phyloP scores from a whole-genome alignment of 2,329 filamentous ascomycete species.

The Cladosporium sp. region DNA sequence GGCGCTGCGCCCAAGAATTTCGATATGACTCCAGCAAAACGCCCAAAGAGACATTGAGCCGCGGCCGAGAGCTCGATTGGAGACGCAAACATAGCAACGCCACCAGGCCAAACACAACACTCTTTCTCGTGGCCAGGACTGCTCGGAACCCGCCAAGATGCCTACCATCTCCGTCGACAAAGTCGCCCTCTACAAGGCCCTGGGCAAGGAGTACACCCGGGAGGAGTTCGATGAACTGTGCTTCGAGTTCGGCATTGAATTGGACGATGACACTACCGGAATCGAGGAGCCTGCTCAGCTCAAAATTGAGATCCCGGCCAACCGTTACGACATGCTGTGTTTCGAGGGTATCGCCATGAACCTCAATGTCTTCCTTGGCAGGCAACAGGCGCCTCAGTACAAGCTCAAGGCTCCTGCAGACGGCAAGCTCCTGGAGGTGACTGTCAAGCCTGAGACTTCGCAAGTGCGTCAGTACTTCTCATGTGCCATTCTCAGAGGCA shows the following conservation, averaged over 20 bases:
- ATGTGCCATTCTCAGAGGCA: conserved; percentile 80
- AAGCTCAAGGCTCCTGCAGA: conserved; percentile 66
- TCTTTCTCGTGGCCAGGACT: neutral
- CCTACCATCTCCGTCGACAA: conserved; percentile 97
- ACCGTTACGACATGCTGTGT: conserved; percentile 88
- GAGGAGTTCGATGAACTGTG: conserved; percentile 95
- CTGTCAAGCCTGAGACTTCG: conserved; percentile 61
- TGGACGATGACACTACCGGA: conserved; percentile 89
- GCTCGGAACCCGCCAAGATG: conserved; percentile 56
- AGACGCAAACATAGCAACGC: neutral
- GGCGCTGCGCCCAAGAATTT: conserved; percentile 8
- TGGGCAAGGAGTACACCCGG: conserved; percentile 86
- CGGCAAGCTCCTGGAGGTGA: conserved; percentile 74
- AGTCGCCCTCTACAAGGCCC: conserved; percentile 86
- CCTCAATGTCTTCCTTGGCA: conserved; percentile 89
- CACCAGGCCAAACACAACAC: neutral
- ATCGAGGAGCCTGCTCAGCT: conserved; percentile 85
- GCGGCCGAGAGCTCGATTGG: neutral
- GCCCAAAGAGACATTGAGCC: neutral
- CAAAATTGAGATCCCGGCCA: conserved; percentile 97
- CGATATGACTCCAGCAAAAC: conserved; percentile 13
- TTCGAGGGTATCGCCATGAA: conserved; percentile 95
- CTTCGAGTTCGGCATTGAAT: conserved; percentile 97
- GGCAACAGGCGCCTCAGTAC: conserved; percentile 73
- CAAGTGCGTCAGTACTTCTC: conserved; percentile 84